Percentiles rank a stretch among this genome's conserved stretches.
Evolutionary conservation across 148 eudicot species (phyloP).

Genomic region (Silene conica): DNA sequence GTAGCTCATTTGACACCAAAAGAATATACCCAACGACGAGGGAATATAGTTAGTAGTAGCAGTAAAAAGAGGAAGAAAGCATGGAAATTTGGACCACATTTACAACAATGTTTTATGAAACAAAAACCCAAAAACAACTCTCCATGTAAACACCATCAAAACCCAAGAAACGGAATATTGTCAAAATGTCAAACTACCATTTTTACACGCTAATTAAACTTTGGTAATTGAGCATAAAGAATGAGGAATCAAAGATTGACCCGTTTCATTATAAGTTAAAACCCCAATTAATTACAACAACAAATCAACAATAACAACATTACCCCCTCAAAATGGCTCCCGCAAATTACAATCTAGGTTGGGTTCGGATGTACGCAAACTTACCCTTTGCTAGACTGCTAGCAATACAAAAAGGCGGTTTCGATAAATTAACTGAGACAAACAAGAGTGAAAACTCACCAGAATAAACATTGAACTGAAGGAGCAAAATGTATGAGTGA

Average conservation of each 20-base stretch:
- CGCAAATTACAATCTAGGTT: too few species aligned
- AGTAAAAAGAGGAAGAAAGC: background rate
- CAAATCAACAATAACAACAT: too few species aligned
- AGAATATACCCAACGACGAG: too few species aligned
- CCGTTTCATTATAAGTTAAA: too few species aligned
- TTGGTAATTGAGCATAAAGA: background rate
- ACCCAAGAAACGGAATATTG: constrained; percentile 29
- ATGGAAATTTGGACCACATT: constrained; percentile 17
- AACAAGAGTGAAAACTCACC: background rate
- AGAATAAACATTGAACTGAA: background rate
- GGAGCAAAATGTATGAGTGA: background rate
- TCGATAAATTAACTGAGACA: too few species aligned
- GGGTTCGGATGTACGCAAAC: too few species aligned
- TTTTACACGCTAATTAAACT: background rate
- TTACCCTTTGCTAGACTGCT: too few species aligned
- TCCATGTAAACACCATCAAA: constrained; percentile 39
- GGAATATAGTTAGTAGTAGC: too few species aligned
- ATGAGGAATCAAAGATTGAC: background rate
- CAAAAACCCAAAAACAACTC: constrained; percentile 50
- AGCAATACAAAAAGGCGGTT: too few species aligned
- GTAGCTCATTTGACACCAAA: too few species aligned
- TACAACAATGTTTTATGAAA: constrained; percentile 22
- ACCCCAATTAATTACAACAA: too few species aligned
- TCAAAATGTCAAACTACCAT: background rate
- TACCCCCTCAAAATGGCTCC: too few species aligned